Base-by-base conservation (phyloP, 176 grass and related monocot species). In the Triticum aestivum region DNA sequence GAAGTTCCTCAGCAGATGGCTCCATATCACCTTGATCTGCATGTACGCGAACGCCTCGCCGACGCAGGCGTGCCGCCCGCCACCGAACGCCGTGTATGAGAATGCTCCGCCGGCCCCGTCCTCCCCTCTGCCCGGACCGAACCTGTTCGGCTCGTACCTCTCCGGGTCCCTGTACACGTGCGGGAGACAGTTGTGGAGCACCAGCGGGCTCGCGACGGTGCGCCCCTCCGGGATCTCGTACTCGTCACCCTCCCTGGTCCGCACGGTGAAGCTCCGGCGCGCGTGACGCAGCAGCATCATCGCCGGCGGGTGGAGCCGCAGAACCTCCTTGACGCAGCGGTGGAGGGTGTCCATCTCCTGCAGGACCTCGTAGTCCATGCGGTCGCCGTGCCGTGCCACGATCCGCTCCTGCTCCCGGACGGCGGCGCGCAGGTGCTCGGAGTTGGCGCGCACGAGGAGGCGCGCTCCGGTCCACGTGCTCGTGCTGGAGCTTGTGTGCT, bases 21-120 rank as follows among this genome's bases (percentile, higher is more conserved):
- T 95, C 93, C 93, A 92, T 58, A 95, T 93, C 7, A 82, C 77
- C 95, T 95, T 98, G 75, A 93, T 91, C 61, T 97, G 84, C 69
- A 95, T 78, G 84, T 98, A 98, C 1, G 89, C 89, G 30, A 95
- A 98, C 4, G 93, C 89, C 87, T 98, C 95, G 4, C 91, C 91
- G 3, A 95, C 71, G 80, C 92, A 95, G 5, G 77, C 85, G 4
- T 95, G 95, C 66, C 92, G 45, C 1, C 95, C 95, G 5, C 82
- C 91, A 4, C 95, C 95, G 42, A 94, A 93, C 3, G 95, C 89
- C 44, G 84, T 75, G 85, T 93, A 93, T 3, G 91, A 86, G 45
- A 93, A 90, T 13, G 86, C 80, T 9, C 91, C 93, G 69, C 66
- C 86, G 20, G 83, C 71, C 64, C 51, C 86, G 65, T 97, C 91